These are phyloP conservation scores for Fusarium torreyae DNA, from an alignment of 2,329 filamentous ascomycete genomes.

Conservation along the genomic window DNA sequence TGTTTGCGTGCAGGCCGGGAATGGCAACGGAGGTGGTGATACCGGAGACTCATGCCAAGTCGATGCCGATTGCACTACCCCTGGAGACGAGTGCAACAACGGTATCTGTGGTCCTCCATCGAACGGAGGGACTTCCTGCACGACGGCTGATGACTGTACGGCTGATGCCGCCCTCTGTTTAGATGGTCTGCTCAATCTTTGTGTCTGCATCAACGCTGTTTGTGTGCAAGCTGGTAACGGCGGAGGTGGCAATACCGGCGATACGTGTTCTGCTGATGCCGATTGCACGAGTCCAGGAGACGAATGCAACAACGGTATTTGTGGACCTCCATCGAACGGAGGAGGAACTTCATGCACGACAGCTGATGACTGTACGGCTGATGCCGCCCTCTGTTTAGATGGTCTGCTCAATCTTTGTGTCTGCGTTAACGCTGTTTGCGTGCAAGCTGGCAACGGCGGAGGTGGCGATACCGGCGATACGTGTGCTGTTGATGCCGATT, in stretches of 20 bases:
- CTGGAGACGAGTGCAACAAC: too few species aligned
- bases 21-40: neutral
- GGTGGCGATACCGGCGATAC: too few species aligned
- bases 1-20: neutral
- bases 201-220: neutral
- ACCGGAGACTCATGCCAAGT: too few species aligned
- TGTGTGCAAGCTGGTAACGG: neutral
- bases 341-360: neutral
- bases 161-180: neutral
- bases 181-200: neutral
- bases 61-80: too few species aligned
- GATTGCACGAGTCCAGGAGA: slow-evolving; percentile 13
- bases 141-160: neutral
- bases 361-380: neutral
- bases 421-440: too few species aligned
- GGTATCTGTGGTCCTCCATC: too few species aligned
- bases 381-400: neutral
- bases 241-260: neutral
- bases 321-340: too few species aligned
- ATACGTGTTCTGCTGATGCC: neutral
- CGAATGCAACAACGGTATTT: neutral
- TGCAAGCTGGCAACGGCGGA: too few species aligned
- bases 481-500: too few species aligned
- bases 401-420: neutral
- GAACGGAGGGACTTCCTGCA: neutral